phyloP scores from a whole-genome alignment of 352 stramenopile species.

The Elongisporangium anandrum region DNA sequence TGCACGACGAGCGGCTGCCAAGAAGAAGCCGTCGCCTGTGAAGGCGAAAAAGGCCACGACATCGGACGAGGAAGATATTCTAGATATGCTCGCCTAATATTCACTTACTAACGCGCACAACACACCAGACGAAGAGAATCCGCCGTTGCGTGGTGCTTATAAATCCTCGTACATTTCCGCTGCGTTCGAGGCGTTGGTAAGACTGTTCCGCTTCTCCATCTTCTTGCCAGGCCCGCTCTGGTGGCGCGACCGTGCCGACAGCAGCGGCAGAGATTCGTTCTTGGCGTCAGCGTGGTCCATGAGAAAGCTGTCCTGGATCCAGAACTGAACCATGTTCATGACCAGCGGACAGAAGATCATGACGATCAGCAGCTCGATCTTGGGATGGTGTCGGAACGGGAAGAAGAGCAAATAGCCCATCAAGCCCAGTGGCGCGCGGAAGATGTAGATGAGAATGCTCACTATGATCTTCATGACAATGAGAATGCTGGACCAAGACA shows the following conservation, averaged over 20 bases:
- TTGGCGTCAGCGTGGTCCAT: conserved; percentile 46
- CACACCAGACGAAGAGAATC: conserved; percentile 4
- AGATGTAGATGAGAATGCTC: conserved; percentile 50
- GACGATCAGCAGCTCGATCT: conserved; percentile 76
- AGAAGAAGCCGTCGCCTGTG: conserved; percentile 1
- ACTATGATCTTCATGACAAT: conserved; percentile 70
- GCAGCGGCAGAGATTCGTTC: conserved; percentile 27
- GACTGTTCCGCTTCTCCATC: conserved; percentile 24
- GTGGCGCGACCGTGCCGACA: conserved; percentile 10
- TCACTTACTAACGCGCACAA: too few species aligned
- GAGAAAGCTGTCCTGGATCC: conserved; percentile 80
- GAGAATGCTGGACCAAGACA: conserved; percentile 65
- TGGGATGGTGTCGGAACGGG: conserved; percentile 62
- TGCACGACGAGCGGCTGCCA: too few species aligned
- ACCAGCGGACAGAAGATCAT: conserved; percentile 82
- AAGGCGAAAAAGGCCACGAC: conserved; percentile 18
- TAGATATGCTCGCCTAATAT: conserved; percentile 34
- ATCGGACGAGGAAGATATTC: conserved; percentile 51
- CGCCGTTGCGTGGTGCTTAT: conserved; percentile 15
- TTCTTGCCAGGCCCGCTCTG: conserved; percentile 3
- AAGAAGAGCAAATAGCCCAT: conserved; percentile 66
- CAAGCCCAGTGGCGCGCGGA: conserved; percentile 49
- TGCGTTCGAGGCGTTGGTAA: conserved; percentile 39
- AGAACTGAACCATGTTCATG: conserved; percentile 87
- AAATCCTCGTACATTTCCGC: conserved; percentile 65